phyloP scores from a whole-genome alignment of 345 rosid genomes.

The Populus ilicifolia region DNA sequence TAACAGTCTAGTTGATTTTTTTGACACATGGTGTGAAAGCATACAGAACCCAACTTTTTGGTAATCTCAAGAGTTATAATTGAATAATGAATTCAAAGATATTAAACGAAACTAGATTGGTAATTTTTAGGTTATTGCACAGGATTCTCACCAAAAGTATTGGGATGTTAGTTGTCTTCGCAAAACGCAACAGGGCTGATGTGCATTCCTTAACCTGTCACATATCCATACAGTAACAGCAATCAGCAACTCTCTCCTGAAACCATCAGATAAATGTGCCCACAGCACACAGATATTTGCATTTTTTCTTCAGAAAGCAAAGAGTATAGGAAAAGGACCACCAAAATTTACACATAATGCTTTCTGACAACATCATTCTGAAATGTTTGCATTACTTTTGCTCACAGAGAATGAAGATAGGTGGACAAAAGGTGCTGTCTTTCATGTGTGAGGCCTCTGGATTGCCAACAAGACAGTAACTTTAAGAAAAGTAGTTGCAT shows the following conservation, averaged over 20 bases:
- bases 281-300: not conserved
- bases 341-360: not conserved
- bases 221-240: not conserved
- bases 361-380: not conserved
- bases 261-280: not conserved
- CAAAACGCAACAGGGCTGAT: constrained; percentile 78
- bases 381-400: not conserved
- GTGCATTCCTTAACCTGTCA: constrained; percentile 90
- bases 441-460: not conserved
- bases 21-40: no score
- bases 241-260: not conserved
- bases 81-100: not conserved
- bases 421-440: not conserved
- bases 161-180: constrained; percentile 76
- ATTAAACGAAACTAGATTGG: not conserved
- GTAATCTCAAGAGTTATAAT: not conserved
- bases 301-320: not conserved
- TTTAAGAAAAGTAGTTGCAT: not conserved
- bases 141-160: constrained; percentile 70
- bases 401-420: not conserved
- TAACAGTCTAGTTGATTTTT: no score
- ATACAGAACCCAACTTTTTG: no score
- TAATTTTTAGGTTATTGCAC: not conserved
- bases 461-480: not conserved
- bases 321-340: not conserved